A percentile compares a stretch with the other conserved stretches of the same genome.
Evolutionary conservation across 176 grass and related monocot genomes (phyloP).

Genomic region (Zea luxurians): DNA sequence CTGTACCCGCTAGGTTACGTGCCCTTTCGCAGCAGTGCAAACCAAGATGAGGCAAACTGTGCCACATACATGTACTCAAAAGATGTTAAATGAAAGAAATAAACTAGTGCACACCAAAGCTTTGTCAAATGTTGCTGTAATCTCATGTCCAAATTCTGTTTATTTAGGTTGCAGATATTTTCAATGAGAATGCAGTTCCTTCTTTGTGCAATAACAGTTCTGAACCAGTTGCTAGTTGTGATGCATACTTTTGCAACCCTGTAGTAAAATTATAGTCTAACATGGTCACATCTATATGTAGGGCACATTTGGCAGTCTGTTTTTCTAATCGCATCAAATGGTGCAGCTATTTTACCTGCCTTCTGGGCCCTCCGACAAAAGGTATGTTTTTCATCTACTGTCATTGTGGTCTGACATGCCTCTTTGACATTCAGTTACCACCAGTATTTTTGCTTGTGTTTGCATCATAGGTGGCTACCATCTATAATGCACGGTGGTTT

Average conservation of each 20-base stretch:
- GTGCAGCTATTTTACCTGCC: constrained; percentile 83
- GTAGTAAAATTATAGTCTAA: constrained; percentile 30
- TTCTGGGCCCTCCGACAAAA: constrained; percentile 85
- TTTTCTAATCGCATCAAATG: constrained; percentile 94
- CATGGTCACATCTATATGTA: constrained; percentile 43
- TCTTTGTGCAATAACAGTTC: constrained; percentile 16
- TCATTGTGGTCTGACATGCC: not conserved
- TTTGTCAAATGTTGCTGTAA: constrained; percentile 21
- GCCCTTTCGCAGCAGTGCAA: not conserved
- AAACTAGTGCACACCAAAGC: not conserved
- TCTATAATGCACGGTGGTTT: not conserved
- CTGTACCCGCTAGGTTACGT: not conserved
- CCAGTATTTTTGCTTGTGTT: not conserved
- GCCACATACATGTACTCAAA: not conserved
- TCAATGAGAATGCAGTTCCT: constrained; percentile 18
- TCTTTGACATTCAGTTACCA: not conserved
- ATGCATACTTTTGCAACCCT: constrained; percentile 28
- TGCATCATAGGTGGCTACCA: not conserved
- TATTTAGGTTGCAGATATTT: constrained; percentile 26
- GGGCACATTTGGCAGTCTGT: constrained; percentile 93
- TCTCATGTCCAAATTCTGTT: not conserved
- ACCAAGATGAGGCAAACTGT: constrained; percentile 10
- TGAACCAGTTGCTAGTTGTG: constrained; percentile 12
- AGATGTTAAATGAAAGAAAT: constrained; percentile 18
- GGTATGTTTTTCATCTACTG: constrained; percentile 49